These are phyloP conservation scores for Thymus mandschuricus DNA, from an alignment of 257 asterid species.

Conservation along the genomic window DNA sequence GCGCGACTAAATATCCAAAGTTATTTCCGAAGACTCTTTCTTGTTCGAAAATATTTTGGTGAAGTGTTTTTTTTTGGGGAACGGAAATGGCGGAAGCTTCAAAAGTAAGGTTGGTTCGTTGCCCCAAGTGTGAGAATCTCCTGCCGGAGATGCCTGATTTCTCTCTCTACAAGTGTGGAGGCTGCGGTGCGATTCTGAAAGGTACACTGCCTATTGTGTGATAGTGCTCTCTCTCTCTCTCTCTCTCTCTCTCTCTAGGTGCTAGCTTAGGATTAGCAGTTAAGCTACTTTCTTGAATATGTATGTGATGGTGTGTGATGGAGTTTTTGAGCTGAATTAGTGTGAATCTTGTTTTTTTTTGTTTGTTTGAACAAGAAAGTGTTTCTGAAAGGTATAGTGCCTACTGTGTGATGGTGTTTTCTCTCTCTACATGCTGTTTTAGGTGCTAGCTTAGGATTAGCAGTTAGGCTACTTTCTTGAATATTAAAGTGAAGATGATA, in stretches of 20 bases:
- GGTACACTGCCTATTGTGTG: conserved; percentile 46
- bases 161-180: conserved; percentile 93
- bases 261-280: conserved; percentile 10
- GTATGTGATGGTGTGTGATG: too few relatives aligned
- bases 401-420: not conserved
- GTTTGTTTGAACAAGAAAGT: too few relatives aligned
- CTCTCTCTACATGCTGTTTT: not conserved
- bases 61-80: conserved; percentile 23
- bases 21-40: conserved; percentile 32
- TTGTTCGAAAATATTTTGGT: conserved; percentile 29
- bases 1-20: conserved; percentile 9
- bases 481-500: too few relatives aligned
- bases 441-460: conserved; percentile 4
- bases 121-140: conserved; percentile 94
- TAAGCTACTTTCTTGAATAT: conserved; percentile 20
- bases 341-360: too few relatives aligned
- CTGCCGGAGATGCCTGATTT: conserved; percentile 77
- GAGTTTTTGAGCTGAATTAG: too few relatives aligned
- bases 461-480: conserved; percentile 23
- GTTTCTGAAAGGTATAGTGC: conserved; percentile 67
- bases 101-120: conserved; percentile 75
- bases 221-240: not conserved
- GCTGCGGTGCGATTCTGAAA: conserved; percentile 85
- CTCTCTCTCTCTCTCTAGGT: not conserved
- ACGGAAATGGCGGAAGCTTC: conserved; percentile 61